These are phyloP conservation scores for Sporobolus alterniflorus DNA, from an alignment of 202 grass and related monocot species.

Conservation along the genomic window DNA sequence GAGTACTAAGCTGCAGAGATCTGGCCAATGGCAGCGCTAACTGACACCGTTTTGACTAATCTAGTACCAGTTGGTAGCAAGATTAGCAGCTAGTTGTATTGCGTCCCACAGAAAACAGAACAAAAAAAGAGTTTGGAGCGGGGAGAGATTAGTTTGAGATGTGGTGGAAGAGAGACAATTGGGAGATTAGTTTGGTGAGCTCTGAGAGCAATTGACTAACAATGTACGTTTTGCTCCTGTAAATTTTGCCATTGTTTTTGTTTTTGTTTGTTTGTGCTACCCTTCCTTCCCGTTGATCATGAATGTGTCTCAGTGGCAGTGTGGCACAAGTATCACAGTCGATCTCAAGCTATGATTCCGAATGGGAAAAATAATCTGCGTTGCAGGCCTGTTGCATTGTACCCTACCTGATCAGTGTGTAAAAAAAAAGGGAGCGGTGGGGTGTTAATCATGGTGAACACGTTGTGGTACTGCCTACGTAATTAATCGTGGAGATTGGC, in stretches of 20 bases:
- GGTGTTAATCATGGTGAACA: not conserved
- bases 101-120: conserved; percentile 23
- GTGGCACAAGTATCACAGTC: too few relatives aligned
- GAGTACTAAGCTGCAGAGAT: conserved; percentile 47
- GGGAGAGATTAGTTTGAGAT: conserved; percentile 31
- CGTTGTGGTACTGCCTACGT: not conserved
- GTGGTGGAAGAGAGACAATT: not conserved
- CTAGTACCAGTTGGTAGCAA: not conserved
- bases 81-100: conserved; percentile 4
- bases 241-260: conserved; percentile 32
- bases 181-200: conserved; percentile 14
- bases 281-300: not conserved
- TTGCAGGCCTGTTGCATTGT: not conserved
- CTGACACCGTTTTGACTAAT: conserved; percentile 47
- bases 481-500: not conserved
- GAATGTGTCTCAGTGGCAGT: not conserved
- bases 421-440: not conserved
- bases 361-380: not conserved
- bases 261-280: not conserved
- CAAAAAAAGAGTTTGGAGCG: conserved; percentile 28
- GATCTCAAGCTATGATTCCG: not conserved
- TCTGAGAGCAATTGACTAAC: conserved; percentile 12
- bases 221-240: conserved; percentile 23
- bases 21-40: conserved; percentile 1
- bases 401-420: not conserved